Evolutionary conservation across 805 yeast species (phyloP).

Genomic region (Wickerhamiella hasegawae): DNA sequence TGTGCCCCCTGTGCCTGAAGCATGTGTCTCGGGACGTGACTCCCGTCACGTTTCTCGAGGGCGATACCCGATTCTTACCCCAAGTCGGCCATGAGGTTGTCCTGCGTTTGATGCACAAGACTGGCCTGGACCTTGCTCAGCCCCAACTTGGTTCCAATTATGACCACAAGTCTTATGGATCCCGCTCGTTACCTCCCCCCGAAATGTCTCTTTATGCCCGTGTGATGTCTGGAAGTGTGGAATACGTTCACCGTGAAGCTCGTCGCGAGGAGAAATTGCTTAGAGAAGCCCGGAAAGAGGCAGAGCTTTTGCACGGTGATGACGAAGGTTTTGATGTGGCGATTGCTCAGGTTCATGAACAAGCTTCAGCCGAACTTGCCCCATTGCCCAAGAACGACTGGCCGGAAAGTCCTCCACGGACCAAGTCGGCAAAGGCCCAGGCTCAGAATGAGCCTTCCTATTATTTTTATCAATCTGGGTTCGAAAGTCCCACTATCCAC

Average conservation of each 20-base stretch:
- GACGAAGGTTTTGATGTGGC: constrained; percentile 14
- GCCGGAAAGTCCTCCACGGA: not conserved
- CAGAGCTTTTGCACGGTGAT: constrained; percentile 18
- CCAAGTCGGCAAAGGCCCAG: not conserved
- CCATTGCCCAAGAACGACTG: constrained; percentile 27
- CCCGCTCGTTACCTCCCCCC: constrained; percentile 15
- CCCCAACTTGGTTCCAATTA: not conserved
- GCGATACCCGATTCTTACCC: constrained; percentile 9
- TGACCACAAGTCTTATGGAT: not conserved
- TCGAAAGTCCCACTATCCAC: constrained; percentile 47
- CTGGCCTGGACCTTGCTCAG: constrained; percentile 5
- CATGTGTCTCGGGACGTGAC: constrained; percentile 4
- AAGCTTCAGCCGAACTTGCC: constrained; percentile 6
- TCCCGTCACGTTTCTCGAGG: constrained; percentile 12
- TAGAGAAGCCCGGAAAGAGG: constrained; percentile 35
- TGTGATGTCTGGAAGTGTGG: constrained; percentile 47
- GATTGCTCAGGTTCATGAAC: constrained; percentile 1
- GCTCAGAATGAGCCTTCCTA: constrained; percentile 26
- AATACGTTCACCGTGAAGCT: constrained; percentile 38
- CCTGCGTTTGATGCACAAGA: constrained; percentile 10
- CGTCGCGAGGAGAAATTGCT: constrained; percentile 45
- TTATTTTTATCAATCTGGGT: constrained; percentile 66
- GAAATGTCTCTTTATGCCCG: constrained; percentile 36
- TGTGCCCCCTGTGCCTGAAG: constrained; percentile 15
- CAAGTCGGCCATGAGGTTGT: constrained; percentile 13